Percentiles rank a stretch among this genome's conserved stretches.
Evolutionary conservation across 2,329 filamentous ascomycete species (phyloP).

Genomic region (Lomentospora prolificans): DNA sequence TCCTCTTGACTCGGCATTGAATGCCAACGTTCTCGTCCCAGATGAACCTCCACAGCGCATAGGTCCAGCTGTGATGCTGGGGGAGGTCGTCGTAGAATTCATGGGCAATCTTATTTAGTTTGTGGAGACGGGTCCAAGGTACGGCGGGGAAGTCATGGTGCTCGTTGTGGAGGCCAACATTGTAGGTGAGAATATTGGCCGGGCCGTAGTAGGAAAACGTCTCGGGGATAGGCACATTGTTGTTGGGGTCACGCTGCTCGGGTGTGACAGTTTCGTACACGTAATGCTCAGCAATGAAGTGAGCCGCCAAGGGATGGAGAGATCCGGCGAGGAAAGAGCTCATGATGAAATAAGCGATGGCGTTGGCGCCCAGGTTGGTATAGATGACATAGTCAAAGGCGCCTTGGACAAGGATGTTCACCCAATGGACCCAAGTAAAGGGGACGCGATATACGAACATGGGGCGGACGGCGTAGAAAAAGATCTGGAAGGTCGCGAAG

Average conservation of each 20-base stretch:
- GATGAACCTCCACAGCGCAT: constrained; percentile 93
- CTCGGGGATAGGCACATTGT: constrained; percentile 66
- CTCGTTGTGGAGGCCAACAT: constrained; percentile 96
- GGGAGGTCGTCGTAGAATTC: constrained; percentile 92
- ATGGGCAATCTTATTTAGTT: constrained; percentile 66
- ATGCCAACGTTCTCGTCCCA: constrained; percentile 81
- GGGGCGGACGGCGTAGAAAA: constrained; percentile 94
- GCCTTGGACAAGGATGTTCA: constrained; percentile 73
- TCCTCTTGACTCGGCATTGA: constrained; percentile 87
- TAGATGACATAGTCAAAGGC: constrained; percentile 66
- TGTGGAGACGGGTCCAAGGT: constrained; percentile 80
- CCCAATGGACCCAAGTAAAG: constrained; percentile 71
- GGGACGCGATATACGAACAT: constrained; percentile 90
- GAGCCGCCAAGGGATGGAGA: constrained; percentile 86
- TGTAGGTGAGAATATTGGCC: constrained; percentile 88
- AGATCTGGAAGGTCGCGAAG: constrained; percentile 98
- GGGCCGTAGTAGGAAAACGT: constrained; percentile 96
- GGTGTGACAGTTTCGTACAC: constrained; percentile 59
- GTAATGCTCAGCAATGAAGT: constrained; percentile 98
- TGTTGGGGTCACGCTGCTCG: constrained; percentile 45
- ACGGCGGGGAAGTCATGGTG: constrained; percentile 98
- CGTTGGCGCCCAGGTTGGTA: constrained; percentile 46
- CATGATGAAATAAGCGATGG: constrained; percentile 73
- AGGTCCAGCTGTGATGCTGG: constrained; percentile 79
- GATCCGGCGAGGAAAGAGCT: constrained; percentile 90